Evolutionary conservation across 331 rosid genomes (phyloP).

Genomic region (Quercus lobata): DNA sequence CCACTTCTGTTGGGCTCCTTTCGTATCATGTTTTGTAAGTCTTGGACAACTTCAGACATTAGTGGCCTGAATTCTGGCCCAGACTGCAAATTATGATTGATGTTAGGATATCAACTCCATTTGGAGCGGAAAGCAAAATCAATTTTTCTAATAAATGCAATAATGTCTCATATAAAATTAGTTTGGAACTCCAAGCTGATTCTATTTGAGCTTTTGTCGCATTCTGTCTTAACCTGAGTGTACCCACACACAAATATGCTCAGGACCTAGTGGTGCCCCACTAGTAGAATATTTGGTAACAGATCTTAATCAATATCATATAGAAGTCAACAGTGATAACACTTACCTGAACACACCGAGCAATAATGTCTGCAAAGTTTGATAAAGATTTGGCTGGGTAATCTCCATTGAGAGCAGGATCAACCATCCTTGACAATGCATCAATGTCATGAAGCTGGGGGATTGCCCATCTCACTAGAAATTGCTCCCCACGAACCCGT

Average conservation of each 20-base stretch:
- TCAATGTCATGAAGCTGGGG: constrained; percentile 93
- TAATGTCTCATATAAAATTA: background rate
- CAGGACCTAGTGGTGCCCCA: background rate
- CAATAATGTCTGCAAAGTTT: constrained; percentile 77
- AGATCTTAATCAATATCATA: background rate
- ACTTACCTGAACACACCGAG: constrained; percentile 83
- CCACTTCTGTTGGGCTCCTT: constrained; percentile 57
- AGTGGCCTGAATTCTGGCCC: constrained; percentile 90
- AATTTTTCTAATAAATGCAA: background rate
- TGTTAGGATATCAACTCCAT: constrained; percentile 10
- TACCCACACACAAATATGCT: background rate
- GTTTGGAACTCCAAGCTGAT: background rate
- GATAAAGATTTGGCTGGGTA: constrained; percentile 84
- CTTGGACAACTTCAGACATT: constrained; percentile 84
- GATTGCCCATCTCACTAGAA: constrained; percentile 86
- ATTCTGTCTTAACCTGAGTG: background rate
- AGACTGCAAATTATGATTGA: constrained; percentile 45
- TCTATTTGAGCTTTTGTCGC: constrained; percentile 6
- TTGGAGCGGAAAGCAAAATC: background rate
- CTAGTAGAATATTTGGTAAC: too few relatives aligned
- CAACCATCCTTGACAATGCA: constrained; percentile 89
- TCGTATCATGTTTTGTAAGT: constrained; percentile 68
- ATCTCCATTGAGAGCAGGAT: constrained; percentile 63
- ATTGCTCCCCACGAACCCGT: constrained; percentile 75
- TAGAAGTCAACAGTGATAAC: constrained; percentile 1